Evolutionary conservation across 108 stramenopile species (phyloP), one percentile per base, ranked within the genome.

Genomic region (Epipyxis sp.): DNA sequence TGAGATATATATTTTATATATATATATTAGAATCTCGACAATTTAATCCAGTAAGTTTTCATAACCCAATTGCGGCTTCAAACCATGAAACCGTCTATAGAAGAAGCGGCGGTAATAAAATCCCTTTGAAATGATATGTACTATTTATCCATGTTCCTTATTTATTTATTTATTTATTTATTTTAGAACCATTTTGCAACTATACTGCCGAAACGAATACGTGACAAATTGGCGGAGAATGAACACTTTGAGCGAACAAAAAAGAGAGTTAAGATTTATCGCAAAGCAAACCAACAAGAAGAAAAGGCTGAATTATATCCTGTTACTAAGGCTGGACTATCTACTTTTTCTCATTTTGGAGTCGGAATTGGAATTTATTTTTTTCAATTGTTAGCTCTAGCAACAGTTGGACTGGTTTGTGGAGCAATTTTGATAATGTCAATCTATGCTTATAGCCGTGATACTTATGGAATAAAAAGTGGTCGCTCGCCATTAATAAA

Each of bases 331-430:
- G n/a, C 41, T 27, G 78, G 77, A 65, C 67, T 79, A 57, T 42
- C 71, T 34, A 81, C 54, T 20, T 81, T 87, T 54, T 81, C 85
- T 46, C 80, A 84, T 59, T 87, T 87, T 43, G 87, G 87, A 40
- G 65, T 87, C 3, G 87, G 87, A 1, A 59, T 87, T 10, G 78
- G 80, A 1, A 59, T 87, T 35, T 87, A 87, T 77, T 87, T 83
- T 59, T 58, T 76, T 0, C 85, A 86, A 85, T 83, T 87, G 16
- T 10, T 82, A 27, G 16, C 67, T 13, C 57, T 81, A 32, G 10
- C 35, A 35, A 37, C 61, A 29, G 34, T 65, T 37, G 10, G 10
- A 10, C 34, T 65, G 30, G 10, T 65, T 3, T 3, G 27, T 32
- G 61, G 34, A 6, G 10, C 34, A 6, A 65, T 65, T 37, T 10